phyloP scores from a whole-genome alignment of 2,329 filamentous ascomycete species.

The Botrytis elliptica region DNA sequence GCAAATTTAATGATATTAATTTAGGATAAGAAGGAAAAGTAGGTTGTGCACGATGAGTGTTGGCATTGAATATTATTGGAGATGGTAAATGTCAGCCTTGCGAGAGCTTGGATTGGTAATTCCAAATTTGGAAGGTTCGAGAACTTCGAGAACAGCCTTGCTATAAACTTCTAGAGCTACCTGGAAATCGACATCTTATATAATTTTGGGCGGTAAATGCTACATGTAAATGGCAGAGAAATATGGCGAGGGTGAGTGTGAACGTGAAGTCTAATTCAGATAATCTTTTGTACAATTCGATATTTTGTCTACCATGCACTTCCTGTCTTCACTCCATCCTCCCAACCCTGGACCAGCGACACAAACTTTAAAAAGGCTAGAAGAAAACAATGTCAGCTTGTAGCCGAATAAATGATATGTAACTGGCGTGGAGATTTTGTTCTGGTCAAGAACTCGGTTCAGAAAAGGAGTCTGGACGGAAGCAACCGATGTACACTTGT shows the following conservation, averaged over 20 bases:
- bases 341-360: neutral
- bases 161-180: neutral
- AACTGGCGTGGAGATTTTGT: neutral
- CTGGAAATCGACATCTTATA: neutral
- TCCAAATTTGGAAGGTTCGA: conserved; percentile 11
- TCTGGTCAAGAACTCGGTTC: neutral
- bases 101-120: conserved; percentile 11
- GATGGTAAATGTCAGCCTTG: conserved; percentile 5
- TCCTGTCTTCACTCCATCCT: conserved; percentile 4
- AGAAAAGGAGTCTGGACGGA: neutral
- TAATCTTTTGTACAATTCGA: conserved; percentile 22
- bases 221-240: neutral
- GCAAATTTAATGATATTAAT: neutral
- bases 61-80: neutral
- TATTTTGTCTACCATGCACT: conserved; percentile 14
- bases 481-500: conserved; percentile 6
- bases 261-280: conserved; percentile 19
- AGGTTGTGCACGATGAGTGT: neutral
- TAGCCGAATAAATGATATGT: neutral
- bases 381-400: neutral
- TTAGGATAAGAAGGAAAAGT: neutral
- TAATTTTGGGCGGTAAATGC: neutral
- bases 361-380: conserved; percentile 19
- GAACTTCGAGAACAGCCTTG: conserved; percentile 1
- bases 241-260: neutral